Percentiles rank a stretch among this genome's conserved stretches.
Conservation (phyloP, 139 green algal species). For the Microglena sp. region DNA sequence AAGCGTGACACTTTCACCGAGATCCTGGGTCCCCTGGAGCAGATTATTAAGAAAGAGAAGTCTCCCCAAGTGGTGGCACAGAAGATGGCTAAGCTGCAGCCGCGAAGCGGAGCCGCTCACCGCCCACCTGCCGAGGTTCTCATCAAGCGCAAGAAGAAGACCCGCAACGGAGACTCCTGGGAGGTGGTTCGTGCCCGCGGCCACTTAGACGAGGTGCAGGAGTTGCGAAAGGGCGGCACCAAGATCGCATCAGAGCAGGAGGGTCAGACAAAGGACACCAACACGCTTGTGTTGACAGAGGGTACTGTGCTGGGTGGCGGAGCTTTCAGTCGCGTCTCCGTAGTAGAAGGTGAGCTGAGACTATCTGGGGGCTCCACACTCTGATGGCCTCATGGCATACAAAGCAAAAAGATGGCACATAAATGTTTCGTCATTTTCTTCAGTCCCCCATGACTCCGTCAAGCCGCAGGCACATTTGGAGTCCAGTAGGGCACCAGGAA, state of each 20-base stretch:
- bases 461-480: no score
- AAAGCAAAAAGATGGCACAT: no score
- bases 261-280: slow-evolving; percentile 27
- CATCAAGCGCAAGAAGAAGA: slow-evolving; percentile 57
- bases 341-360: slow-evolving; percentile 36
- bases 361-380: not conserved
- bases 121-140: slow-evolving; percentile 65
- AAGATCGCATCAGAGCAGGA: slow-evolving; percentile 30
- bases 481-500: no score
- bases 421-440: no score
- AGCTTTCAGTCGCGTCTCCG: slow-evolving; percentile 76
- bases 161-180: slow-evolving; percentile 44
- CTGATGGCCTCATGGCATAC: no score
- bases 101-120: slow-evolving; percentile 22
- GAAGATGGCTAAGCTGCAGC: slow-evolving; percentile 70
- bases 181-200: slow-evolving; percentile 71
- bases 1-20: slow-evolving; percentile 70
- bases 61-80: slow-evolving; percentile 62
- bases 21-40: slow-evolving; percentile 75
- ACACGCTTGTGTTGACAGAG: slow-evolving; percentile 63
- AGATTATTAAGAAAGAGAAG: slow-evolving; percentile 80
- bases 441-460: no score
- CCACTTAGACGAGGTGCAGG: slow-evolving; percentile 82
- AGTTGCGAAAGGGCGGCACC: slow-evolving; percentile 55
- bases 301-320: slow-evolving; percentile 74